Base-by-base conservation (phyloP, 257 asterid genomes). In the Buddleja alternifolia region DNA sequence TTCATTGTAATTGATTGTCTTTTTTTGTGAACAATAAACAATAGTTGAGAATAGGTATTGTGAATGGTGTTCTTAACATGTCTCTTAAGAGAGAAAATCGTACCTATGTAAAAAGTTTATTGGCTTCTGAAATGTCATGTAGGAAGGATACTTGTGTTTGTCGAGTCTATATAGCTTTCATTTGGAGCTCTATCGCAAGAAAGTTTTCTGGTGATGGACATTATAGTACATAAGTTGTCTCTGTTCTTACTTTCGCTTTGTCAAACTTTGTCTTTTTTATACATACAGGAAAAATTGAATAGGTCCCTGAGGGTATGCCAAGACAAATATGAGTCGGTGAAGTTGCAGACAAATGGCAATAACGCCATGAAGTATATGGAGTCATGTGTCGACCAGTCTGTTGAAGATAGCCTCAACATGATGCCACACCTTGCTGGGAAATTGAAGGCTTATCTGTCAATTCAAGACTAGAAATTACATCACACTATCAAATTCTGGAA, bases 251-350 rank as follows among this genome's bases (percentile, higher is more conserved):
- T n/a, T n/a, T n/a, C n/a, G n/a, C n/a, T n/a, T n/a, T n/a, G n/a
- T n/a, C n/a, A n/a, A n/a, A n/a, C n/a, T n/a, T n/a, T 52, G 63
- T 78, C n/a, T 55, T 37, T 34, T 67, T 36, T 7, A n/a, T 59
- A 19, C 51, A 16, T 71, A 9, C 83, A 93, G 98, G 97, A 93
- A 70, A 78, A 80, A 60, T 42, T 93, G 85, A 81, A 77, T 52
- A 82, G 96, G 69, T 79, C 96, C 67, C 76, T 93, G 50, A 74
- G 73, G 69, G 98, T 93, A 56, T 93, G 98, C 83, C 97, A 93
- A 73, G 97, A 93, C 88, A 88, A 84, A 71, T 82, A 79, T 54
- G 97, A 93, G 82, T 39, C 85, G 1, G 86, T 93, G 55, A 90
- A 82, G 79, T 70, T 81, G 75, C 96, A 88, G 73, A 59, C 72